phyloP scores from a whole-genome alignment of 2,329 filamentous ascomycete species.

The Drechslera avenae region DNA sequence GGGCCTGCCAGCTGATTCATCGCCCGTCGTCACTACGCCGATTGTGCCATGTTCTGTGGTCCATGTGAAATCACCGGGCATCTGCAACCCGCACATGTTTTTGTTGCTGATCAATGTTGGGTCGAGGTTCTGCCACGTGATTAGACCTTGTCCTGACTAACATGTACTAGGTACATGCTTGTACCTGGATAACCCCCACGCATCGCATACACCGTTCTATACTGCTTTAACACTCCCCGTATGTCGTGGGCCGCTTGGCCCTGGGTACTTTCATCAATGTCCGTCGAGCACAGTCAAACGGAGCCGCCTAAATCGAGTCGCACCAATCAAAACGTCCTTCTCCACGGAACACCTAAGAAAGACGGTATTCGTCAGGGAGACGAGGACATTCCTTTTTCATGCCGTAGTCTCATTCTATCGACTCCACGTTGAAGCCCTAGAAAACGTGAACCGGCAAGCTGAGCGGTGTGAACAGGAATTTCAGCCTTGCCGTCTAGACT shows the following conservation, averaged over 20 bases:
- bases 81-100: no score
- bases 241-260: slow-evolving; percentile 56
- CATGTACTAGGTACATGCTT: no score
- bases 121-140: no score
- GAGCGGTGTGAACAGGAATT: slow-evolving; percentile 55
- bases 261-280: slow-evolving; percentile 54
- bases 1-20: slow-evolving; percentile 14
- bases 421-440: slow-evolving; percentile 40
- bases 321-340: no score
- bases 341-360: no score
- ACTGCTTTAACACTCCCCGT: slow-evolving; percentile 53
- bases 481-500: slow-evolving; percentile 55
- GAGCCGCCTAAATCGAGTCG: no score
- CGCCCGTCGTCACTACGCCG: no score
- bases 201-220: slow-evolving; percentile 57
- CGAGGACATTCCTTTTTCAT: slow-evolving; percentile 55
- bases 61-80: no score
- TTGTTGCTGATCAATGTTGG: no score
- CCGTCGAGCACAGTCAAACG: no score
- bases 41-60: no score
- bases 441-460: slow-evolving; percentile 54
- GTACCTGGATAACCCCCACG: slow-evolving; percentile 24
- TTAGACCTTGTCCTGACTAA: no score
- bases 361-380: slow-evolving; percentile 22
- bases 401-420: slow-evolving; percentile 42